Percentiles rank a stretch among this genome's conserved stretches.
phyloP scores from a whole-genome alignment of 2,329 filamentous ascomycete species.

The Aspergillus pseudotamarii region DNA sequence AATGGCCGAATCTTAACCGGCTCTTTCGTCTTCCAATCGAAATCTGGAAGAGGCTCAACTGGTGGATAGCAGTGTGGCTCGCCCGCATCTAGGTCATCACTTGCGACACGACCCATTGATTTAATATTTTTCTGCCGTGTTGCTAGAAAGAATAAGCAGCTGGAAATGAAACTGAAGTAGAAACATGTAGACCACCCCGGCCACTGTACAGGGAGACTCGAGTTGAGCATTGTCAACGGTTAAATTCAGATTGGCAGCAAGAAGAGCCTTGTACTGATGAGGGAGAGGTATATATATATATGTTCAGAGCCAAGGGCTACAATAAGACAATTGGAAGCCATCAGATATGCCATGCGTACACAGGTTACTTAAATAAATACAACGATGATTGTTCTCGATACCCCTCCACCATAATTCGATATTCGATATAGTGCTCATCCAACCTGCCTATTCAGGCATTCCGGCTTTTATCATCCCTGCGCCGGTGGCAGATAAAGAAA shows the following conservation, averaged over 20 bases:
- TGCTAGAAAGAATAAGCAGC: neutral
- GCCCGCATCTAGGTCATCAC: neutral
- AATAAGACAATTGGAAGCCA: neutral
- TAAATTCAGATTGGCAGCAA: neutral
- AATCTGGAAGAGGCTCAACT: neutral
- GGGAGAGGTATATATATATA: neutral
- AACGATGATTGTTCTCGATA: neutral
- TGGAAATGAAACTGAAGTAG: neutral
- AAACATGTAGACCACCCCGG: neutral
- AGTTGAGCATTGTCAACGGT: neutral
- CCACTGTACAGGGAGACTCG: neutral
- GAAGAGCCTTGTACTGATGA: accelerated
- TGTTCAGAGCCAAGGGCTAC: neutral
- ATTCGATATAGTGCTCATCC: neutral
- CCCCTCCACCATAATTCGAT: neutral
- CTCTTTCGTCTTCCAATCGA: constrained; percentile 2
- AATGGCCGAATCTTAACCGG: neutral
- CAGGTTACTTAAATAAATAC: neutral
- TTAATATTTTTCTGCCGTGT: neutral
- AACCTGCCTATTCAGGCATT: neutral
- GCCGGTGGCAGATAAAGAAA: neutral
- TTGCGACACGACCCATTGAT: neutral
- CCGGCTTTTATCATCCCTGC: neutral
- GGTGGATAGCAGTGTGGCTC: neutral
- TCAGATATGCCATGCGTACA: neutral